Evolutionary conservation across 2,329 filamentous ascomycete genomes (phyloP).

Genomic region (Aspergillus pseudoglaucus): DNA sequence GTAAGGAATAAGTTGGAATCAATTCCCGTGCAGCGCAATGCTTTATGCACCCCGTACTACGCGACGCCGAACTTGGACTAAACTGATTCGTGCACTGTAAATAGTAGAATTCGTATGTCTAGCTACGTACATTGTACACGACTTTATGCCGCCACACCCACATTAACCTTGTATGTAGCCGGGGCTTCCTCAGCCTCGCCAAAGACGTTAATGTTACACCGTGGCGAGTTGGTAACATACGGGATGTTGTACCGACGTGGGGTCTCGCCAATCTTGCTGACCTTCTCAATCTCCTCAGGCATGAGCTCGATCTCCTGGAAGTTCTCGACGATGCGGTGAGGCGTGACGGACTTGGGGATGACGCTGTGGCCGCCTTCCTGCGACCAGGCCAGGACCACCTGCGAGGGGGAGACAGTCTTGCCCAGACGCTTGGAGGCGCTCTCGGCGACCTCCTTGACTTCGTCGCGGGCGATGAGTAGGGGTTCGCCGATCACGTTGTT

Average conservation of each 20-base stretch:
- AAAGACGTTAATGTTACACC: conserved; percentile 55
- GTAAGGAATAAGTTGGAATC: too few species aligned
- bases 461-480: conserved; percentile 56
- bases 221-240: conserved; percentile 38
- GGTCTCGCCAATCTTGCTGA: conserved; percentile 26
- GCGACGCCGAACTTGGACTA: too few species aligned
- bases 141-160: conserved; percentile 9
- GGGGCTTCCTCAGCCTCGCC: conserved; percentile 48
- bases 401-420: conserved; percentile 27
- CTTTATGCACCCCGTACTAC: too few species aligned
- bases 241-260: conserved; percentile 33
- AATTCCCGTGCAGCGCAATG: too few species aligned
- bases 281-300: conserved; percentile 30
- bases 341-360: conserved; percentile 39
- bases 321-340: conserved; percentile 39
- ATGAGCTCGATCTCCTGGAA: conserved; percentile 38
- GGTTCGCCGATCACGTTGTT: conserved; percentile 57
- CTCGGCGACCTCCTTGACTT: conserved; percentile 59
- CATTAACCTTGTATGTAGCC: conserved; percentile 42
- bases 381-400: conserved; percentile 36
- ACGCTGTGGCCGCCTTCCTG: conserved; percentile 36
- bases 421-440: conserved; percentile 38
- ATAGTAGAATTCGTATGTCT: not conserved
- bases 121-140: not conserved
- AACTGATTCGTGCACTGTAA: not conserved